Base-by-base conservation (phyloP, 371 early-diverging fungal species). In the Syncephalastrum racemosum region DNA sequence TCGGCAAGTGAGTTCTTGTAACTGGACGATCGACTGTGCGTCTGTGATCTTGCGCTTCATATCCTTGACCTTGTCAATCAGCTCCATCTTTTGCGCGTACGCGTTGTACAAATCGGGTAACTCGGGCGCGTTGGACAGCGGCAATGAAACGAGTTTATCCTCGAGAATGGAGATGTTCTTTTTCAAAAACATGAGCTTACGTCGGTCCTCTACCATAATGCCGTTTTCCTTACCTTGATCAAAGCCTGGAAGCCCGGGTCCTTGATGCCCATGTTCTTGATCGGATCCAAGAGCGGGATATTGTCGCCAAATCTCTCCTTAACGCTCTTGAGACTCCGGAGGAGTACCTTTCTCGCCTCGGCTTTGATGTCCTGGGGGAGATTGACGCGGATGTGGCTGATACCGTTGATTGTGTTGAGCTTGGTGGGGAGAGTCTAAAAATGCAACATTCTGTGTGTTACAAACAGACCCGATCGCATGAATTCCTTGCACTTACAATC, bases 1-100 rank as follows among this genome's bases (percentile, higher is more conserved):
- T 53, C 97, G 82, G 54, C 87, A 82, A 64, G 93, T 94, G 44
- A 97, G 84, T 68, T 98, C 99, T 49, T 96, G 96, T 63, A 97
- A 64, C 59, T 96, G 95, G 4, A 94, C 80, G 48, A 96, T 89
- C 4, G 89, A 77, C 50, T 90, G 87, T 12, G 95, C 89, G 18
- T 86, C 86, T 10, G 80, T 68, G 27, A 97, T 86, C 67, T 86
- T 80, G 59, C 82, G 85, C 61, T 87, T 90, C 24, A 86, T 43
- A 0, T 70, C 71, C 58, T 86, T 87, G 57, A 92, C 83, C 55
- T 85, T 77, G 45, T 69, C 67, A 4, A 44, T 55, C 2, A 75
- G 24, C 39, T 75, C 73, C 52, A 90, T 66, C 67, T 96, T 96
- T 46, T 61, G 53, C 46, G 79, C 64, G 66, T 92, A 96, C 19